Evolutionary conservation across 306 rosid genomes (phyloP), one percentile per base, ranked within the genome.

Genomic region (Citrullus colocynthis): DNA sequence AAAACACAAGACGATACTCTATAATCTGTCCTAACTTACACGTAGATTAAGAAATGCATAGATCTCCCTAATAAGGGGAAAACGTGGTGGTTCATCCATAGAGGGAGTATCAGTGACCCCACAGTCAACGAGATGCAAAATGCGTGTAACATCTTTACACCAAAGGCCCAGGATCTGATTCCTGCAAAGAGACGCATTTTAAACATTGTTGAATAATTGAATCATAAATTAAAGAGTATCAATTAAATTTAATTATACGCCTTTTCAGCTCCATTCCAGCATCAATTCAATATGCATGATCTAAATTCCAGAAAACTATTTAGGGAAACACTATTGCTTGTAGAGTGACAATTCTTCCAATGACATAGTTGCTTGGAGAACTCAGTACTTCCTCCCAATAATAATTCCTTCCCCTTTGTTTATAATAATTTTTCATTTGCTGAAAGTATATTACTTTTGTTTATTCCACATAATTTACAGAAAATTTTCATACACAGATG

Each of bases 51-150:
- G 97, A 87, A 96, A 96, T 66, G 91, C 77, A 81, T 91, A 96
- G 88, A 93, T 89, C 81, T 96, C 98, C 88, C 94, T 93, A 76
- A 84, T 79, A 80, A 96, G 91, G 80, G 91, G 78, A 61, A 88
- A 86, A 70, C 76, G 90, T 13, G 90, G 81, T 78, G 87, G 80
- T 85, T 89, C 98, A 78, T 84, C 87, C 76, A 78, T 84, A 45
- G 83, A 83, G 74, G 80, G 76, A 56, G 80, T 57, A 85, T 81
- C 90, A 81, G 86, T 79, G 72, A 88, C 90, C 79, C 99, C 98
- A 88, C 96, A 96, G 60, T 96, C 98, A 74, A 90, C 79, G 74
- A 96, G 98, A 80, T 92, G 97, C 85, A 96, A 89, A 81, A 93
- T 86, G 51, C 99, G 97, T 4, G 90, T 88, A 84, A 96, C 89